Percentiles rank a stretch among this genome's conserved stretches.
phyloP scores from a whole-genome alignment of 73 alveolate species.

The Paramecium sonneborni region DNA sequence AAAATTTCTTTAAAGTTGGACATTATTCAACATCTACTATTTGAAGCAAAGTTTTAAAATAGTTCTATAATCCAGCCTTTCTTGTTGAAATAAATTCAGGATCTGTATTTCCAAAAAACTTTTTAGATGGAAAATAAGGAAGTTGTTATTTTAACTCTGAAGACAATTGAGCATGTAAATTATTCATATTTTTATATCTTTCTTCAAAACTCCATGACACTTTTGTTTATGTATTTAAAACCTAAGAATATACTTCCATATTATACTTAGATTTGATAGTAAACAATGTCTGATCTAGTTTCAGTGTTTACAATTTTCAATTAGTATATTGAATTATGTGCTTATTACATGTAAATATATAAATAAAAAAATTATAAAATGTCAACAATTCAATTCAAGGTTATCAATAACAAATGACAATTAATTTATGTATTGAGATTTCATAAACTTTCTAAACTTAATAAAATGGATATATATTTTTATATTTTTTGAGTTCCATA shows the following conservation, averaged over 20 bases:
- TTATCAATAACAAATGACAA: neutral
- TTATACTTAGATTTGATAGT: neutral
- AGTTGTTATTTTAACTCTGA: neutral
- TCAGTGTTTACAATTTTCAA: constrained; percentile 11
- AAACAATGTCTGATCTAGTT: neutral
- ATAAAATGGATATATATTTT: no score
- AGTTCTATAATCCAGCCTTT: constrained; percentile 43
- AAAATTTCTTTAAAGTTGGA: neutral
- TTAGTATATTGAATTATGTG: neutral
- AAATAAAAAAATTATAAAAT: neutral
- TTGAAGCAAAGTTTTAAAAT: constrained; percentile 3
- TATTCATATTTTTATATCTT: constrained; percentile 16
- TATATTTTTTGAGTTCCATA: no score
- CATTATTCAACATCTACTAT: neutral
- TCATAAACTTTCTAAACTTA: no score
- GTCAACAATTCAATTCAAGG: neutral
- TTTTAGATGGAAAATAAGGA: constrained; percentile 27
- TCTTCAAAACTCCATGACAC: constrained; percentile 49
- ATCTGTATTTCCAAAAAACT: constrained; percentile 43
- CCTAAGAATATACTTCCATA: neutral
- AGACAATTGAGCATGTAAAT: neutral
- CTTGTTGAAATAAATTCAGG: constrained; percentile 32
- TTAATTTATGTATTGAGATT: neutral
- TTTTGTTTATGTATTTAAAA: constrained; percentile 1
- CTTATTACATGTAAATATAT: neutral